Percentiles rank a stretch among this genome's conserved stretches.
These are phyloP conservation scores for Metschnikowia lunata DNA, from an alignment of 805 yeast genomes.

Conservation along the genomic window DNA sequence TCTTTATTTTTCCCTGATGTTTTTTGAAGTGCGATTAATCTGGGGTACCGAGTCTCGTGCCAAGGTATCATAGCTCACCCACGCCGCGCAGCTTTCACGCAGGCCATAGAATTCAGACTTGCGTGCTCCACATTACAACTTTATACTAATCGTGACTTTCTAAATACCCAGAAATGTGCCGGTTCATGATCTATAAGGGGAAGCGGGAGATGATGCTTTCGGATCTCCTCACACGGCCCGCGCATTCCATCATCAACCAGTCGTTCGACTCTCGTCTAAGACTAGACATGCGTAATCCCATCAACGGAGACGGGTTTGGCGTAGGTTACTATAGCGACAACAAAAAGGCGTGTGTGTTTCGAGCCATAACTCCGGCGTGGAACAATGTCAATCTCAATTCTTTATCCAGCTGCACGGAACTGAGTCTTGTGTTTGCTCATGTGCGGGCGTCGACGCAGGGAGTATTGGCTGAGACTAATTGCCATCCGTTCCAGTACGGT, in stretches of 20 bases:
- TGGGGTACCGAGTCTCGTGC: too few relatives aligned
- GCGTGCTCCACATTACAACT: too few relatives aligned
- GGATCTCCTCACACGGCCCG: conserved; percentile 87
- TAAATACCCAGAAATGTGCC: conserved; percentile 56
- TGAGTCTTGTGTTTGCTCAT: conserved; percentile 85
- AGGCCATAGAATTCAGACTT: too few relatives aligned
- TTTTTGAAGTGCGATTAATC: too few relatives aligned
- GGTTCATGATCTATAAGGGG: conserved; percentile 89
- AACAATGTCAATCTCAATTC: conserved; percentile 86
- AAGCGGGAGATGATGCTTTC: conserved; percentile 83
- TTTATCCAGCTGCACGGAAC: conserved; percentile 81
- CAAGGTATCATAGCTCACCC: too few relatives aligned
- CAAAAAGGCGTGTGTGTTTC: conserved; percentile 84
- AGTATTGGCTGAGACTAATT: conserved; percentile 87
- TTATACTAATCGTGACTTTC: too few relatives aligned
- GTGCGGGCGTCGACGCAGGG: conserved; percentile 97
- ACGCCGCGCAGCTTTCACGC: too few relatives aligned
- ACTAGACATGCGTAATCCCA: conserved; percentile 84
- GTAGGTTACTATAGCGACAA: conserved; percentile 73
- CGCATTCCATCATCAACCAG: conserved; percentile 95
- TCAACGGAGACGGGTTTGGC: conserved; percentile 98
- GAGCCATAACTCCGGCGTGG: conserved; percentile 98
- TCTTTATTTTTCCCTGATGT: too few relatives aligned
- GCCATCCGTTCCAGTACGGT: conserved; percentile 92
- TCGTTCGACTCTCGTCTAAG: conserved; percentile 88